Percentiles rank a stretch among this genome's conserved stretches.
Conservation (phyloP, 192 early-diverging fungal species). For the Coemansia sp. region DNA sequence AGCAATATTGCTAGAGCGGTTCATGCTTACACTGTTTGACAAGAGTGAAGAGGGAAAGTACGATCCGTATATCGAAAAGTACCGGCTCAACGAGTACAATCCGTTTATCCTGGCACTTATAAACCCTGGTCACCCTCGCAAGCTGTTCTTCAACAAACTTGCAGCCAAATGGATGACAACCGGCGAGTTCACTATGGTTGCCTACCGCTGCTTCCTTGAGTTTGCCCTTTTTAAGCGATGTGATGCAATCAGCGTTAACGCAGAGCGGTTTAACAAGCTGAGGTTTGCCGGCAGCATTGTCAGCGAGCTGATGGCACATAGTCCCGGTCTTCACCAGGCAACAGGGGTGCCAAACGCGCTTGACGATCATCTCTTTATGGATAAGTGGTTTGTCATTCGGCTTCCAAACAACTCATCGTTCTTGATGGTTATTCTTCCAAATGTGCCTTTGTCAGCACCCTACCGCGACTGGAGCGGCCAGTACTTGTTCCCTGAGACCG, state of each 20-base stretch:
- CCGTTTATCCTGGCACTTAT: slow-evolving; percentile 47
- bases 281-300: slow-evolving; percentile 48
- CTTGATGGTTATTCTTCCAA: slow-evolving; percentile 50
- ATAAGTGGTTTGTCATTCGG: slow-evolving; percentile 52
- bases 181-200: slow-evolving; percentile 52
- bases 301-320: slow-evolving; percentile 29
- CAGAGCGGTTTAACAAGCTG: slow-evolving; percentile 50
- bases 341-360: slow-evolving; percentile 45
- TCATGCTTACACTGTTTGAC: slow-evolving; percentile 52
- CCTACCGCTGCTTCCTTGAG: slow-evolving; percentile 49
- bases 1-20: slow-evolving; percentile 47
- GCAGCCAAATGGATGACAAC: slow-evolving; percentile 45
- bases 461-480: slow-evolving; percentile 8
- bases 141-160: slow-evolving; percentile 46
- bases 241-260: slow-evolving; percentile 47
- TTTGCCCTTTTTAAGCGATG: slow-evolving; percentile 50
- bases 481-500: slow-evolving; percentile 6
- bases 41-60: slow-evolving; percentile 37
- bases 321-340: slow-evolving; percentile 23
- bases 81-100: slow-evolving; percentile 50
- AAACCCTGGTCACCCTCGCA: slow-evolving; percentile 41
- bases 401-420: slow-evolving; percentile 51
- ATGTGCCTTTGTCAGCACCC: slow-evolving; percentile 33
- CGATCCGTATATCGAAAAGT: slow-evolving; percentile 45
- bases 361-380: slow-evolving; percentile 44